phyloP scores from a whole-genome alignment of 345 rosid genomes.

The Abelmoschus esculentus region DNA sequence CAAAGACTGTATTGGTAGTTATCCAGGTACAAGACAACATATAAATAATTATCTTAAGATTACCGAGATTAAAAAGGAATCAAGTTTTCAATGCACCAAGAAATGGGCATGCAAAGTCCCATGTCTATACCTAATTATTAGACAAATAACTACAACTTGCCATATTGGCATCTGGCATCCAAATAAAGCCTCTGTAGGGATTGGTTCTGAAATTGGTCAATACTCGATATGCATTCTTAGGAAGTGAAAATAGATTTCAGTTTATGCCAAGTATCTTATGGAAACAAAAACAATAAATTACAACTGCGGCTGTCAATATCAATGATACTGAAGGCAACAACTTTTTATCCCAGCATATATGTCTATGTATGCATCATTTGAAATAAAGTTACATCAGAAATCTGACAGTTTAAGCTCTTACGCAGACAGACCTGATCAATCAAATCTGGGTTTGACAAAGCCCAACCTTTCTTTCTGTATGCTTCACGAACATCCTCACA shows the following conservation, averaged over 20 bases:
- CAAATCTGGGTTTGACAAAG: constrained; percentile 51
- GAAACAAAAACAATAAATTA: neutral
- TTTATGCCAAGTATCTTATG: neutral
- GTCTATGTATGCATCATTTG: neutral
- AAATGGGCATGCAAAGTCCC: neutral
- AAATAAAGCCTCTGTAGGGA: neutral
- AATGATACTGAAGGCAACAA: neutral
- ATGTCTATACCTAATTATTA: neutral
- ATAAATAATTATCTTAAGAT: neutral
- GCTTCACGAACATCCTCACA: constrained; percentile 95
- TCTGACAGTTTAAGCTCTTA: constrained; percentile 7
- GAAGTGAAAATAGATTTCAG: neutral
- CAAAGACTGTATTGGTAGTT: neutral
- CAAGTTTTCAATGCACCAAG: neutral
- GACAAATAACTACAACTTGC: neutral
- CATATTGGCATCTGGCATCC: neutral
- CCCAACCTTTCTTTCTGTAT: constrained; percentile 86
- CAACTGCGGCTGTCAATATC: neutral
- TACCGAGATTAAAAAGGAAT: neutral
- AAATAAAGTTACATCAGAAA: neutral
- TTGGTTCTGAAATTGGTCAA: neutral
- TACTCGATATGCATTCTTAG: neutral
- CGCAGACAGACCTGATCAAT: constrained; percentile 68
- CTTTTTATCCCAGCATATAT: neutral
- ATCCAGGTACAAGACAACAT: neutral